A percentile compares a stretch with the other conserved stretches of the same genome.
Conservation (phyloP, 2,329 filamentous ascomycete species). For the Alternaria infectoria region DNA sequence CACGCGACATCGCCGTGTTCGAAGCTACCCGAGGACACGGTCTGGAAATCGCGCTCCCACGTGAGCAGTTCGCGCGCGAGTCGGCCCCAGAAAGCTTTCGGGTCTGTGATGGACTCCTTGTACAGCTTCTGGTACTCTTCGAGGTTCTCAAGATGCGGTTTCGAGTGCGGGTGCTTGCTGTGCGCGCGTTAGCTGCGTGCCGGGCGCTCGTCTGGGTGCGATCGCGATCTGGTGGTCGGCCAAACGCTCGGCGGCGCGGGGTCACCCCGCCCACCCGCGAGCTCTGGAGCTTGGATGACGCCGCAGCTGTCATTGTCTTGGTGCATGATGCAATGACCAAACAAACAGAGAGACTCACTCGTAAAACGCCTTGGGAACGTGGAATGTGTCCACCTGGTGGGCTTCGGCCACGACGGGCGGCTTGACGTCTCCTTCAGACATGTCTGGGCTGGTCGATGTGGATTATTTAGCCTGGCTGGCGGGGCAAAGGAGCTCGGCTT, state of each 20-base stretch:
- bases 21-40: constrained; percentile 79
- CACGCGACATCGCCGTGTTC: constrained; percentile 84
- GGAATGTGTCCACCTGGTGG: constrained; percentile 76
- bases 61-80: constrained; percentile 86
- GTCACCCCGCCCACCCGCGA: constrained; percentile 42
- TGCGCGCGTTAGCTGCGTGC: constrained; percentile 16
- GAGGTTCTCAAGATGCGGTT: constrained; percentile 64
- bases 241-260: constrained; percentile 31
- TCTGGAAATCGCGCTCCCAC: constrained; percentile 92
- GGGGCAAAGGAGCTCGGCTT: constrained; percentile 10
- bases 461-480: constrained; percentile 5
- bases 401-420: constrained; percentile 72
- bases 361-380: constrained; percentile 60
- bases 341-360: constrained; percentile 42
- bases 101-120: constrained; percentile 86
- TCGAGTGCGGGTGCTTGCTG: constrained; percentile 65
- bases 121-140: constrained; percentile 70
- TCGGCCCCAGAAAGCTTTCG: constrained; percentile 86
- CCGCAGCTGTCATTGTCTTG: constrained; percentile 18
- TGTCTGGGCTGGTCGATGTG: constrained; percentile 28
- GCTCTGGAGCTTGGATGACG: constrained; percentile 14
- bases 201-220: not conserved
- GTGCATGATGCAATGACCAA: constrained; percentile 28
- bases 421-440: constrained; percentile 55
- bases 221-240: constrained; percentile 4